These are phyloP conservation scores for Nemania sp. DNA, from an alignment of 2,329 filamentous ascomycete genomes.

Conservation along the genomic window DNA sequence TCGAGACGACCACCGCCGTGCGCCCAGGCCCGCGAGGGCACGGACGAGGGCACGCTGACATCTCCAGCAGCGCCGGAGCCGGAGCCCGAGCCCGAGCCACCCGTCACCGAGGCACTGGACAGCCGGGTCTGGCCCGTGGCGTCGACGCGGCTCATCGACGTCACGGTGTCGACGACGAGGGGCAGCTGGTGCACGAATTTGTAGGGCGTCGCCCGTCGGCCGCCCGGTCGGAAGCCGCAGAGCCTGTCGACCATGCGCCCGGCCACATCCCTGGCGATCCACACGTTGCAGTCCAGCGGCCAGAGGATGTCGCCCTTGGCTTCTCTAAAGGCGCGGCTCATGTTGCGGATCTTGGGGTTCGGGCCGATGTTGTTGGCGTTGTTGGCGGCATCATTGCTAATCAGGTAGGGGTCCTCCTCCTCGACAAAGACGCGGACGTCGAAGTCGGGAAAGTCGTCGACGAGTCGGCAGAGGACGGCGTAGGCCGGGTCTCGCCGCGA, in stretches of 20 bases:
- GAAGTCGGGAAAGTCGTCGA: slow-evolving; percentile 72
- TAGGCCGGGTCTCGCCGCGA: slow-evolving; percentile 76
- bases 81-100: slow-evolving; percentile 39
- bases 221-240: slow-evolving; percentile 64
- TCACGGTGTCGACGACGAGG: slow-evolving; percentile 76
- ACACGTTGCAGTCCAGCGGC: slow-evolving; percentile 96
- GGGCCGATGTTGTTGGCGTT: slow-evolving; percentile 72
- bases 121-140: slow-evolving; percentile 41
- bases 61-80: no score
- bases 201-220: slow-evolving; percentile 61
- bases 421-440: slow-evolving; percentile 80
- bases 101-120: slow-evolving; percentile 42
- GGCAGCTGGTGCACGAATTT: slow-evolving; percentile 97
- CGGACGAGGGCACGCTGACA: slow-evolving; percentile 34
- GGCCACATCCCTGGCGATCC: slow-evolving; percentile 78
- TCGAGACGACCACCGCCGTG: slow-evolving; percentile 81
- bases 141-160: slow-evolving; percentile 36
- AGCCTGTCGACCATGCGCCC: slow-evolving; percentile 90
- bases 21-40: slow-evolving; percentile 40
- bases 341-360: slow-evolving; percentile 98
- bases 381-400: slow-evolving; percentile 55
- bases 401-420: slow-evolving; percentile 75
- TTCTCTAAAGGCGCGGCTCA: slow-evolving; percentile 90
- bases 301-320: slow-evolving; percentile 87
- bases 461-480: slow-evolving; percentile 70